Base-by-base conservation (phyloP, 768 basidiomycete species). In the Chlorophyllum brunneum region DNA sequence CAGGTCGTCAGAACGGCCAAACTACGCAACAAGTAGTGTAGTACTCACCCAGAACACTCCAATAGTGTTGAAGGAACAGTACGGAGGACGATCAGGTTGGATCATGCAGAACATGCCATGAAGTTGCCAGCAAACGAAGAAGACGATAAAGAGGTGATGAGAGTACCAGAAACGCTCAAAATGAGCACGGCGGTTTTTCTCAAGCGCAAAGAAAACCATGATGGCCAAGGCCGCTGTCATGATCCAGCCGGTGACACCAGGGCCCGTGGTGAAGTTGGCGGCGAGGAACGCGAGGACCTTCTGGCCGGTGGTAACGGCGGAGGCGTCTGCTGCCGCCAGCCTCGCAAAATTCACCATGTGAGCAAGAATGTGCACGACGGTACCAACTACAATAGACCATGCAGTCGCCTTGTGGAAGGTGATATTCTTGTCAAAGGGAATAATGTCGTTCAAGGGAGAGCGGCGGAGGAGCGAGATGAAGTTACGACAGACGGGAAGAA, bases 71-170 rank as follows among this genome's bases (percentile, higher is more conserved):
- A 67, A 87, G 3, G 88, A 90, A 70, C 95, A 98, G 69, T 77
- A 94, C 0, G 92, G 92, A 0, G 88, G 78, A 49, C 88, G 77
- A 68, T 97, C 92, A 22, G 94, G 93, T 69, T 89, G 72, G 72
- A 95, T 92, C 90, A 94, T 92, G 72, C 92, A 94, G 81, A 92
- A 95, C 88, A 95, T 88, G 48, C 93, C 93, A 63, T 95, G 94
- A 26, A 95, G 74, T 66, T 98, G 95, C 95, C 95, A 97, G 64
- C 77, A 74, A 66, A 92, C 79, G 76, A 98, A 97, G 81, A 95
- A 95, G 53, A 90, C 65, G 62, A 95, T 81, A 74, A 94, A 95
- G 55, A 97, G 75, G 66, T 97, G 88, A 64, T 91, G 85, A 7
- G 82, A 78, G 67, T 92, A 92, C 87, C 89, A 93, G 74, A 95